phyloP scores from a whole-genome alignment of 768 basidiomycete species.

The Russula olivacea region DNA sequence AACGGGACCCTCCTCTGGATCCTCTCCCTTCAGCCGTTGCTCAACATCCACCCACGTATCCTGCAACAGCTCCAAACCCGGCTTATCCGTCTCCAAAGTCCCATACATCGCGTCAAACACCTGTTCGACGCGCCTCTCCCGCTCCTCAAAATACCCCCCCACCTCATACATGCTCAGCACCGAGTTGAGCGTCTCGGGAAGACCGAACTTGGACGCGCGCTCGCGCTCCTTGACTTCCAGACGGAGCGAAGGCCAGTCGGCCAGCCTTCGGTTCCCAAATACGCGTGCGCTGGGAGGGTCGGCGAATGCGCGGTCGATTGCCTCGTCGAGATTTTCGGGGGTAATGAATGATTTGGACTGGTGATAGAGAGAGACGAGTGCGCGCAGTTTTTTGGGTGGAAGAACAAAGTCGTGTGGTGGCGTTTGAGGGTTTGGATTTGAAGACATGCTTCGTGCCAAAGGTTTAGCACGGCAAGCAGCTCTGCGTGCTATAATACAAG shows the following conservation, averaged over 20 bases:
- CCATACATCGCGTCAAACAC: slow-evolving; percentile 25
- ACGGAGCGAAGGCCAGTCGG: slow-evolving; percentile 23
- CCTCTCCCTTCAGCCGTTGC: slow-evolving; percentile 17
- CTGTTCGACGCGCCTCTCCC: slow-evolving; percentile 10
- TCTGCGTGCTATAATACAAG: slow-evolving; percentile 9
- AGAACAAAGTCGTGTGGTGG: slow-evolving; percentile 32
- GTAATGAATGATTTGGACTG: slow-evolving; percentile 67
- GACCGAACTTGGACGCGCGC: slow-evolving; percentile 14
- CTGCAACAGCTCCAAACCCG: slow-evolving; percentile 23
- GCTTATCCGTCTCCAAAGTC: slow-evolving; percentile 14
- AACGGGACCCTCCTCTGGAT: slow-evolving; percentile 5
- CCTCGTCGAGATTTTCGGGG: slow-evolving; percentile 54
- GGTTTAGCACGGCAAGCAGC: neutral
- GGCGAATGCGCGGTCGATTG: slow-evolving; percentile 60
- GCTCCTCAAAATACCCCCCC: neutral
- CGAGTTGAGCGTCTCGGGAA: slow-evolving; percentile 17
- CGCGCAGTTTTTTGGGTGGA: slow-evolving; percentile 55
- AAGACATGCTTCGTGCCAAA: slow-evolving; percentile 23
- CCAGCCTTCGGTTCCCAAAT: slow-evolving; percentile 10
- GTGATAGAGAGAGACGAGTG: slow-evolving; percentile 74
- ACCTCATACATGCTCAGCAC: neutral
- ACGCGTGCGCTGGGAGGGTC: neutral
- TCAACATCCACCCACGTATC: slow-evolving; percentile 24
- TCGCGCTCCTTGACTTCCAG: slow-evolving; percentile 23
- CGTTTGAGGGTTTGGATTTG: slow-evolving; percentile 13